Percentiles rank a stretch among this genome's conserved stretches.
phyloP scores from a whole-genome alignment of 345 rosid genomes.

The Trapa incisa region DNA sequence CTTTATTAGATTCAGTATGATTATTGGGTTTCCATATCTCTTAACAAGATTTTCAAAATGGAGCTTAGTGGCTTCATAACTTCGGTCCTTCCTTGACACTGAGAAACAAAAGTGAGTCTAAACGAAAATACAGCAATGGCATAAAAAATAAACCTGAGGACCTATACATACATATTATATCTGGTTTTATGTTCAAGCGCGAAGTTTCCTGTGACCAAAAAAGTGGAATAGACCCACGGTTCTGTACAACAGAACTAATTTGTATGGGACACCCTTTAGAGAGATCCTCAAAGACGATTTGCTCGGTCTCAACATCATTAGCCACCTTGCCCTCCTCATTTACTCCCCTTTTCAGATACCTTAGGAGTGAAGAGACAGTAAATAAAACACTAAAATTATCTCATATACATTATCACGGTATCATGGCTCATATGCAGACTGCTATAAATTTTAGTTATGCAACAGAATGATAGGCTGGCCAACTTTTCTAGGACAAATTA shows the following conservation, averaged over 20 bases:
- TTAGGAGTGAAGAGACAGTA: slow-evolving; percentile 16
- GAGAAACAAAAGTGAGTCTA: slow-evolving; percentile 15
- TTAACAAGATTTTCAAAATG: slow-evolving; percentile 83
- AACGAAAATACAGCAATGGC: slow-evolving; percentile 6
- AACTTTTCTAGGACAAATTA: neutral
- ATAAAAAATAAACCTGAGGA: slow-evolving; percentile 8
- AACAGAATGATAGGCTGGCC: neutral
- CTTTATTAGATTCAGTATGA: slow-evolving; percentile 89
- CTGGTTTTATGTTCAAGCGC: slow-evolving; percentile 87
- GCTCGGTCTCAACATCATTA: slow-evolving; percentile 99
- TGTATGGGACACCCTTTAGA: slow-evolving; percentile 58
- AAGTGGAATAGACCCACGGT: slow-evolving; percentile 96
- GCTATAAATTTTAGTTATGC: neutral
- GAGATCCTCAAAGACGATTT: slow-evolving; percentile 73
- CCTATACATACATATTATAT: slow-evolving; percentile 62
- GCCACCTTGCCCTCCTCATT: slow-evolving; percentile 93
- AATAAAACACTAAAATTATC: neutral
- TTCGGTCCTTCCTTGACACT: slow-evolving; percentile 87
- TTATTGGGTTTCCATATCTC: slow-evolving; percentile 93
- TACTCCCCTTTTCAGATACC: slow-evolving; percentile 96
- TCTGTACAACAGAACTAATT: slow-evolving; percentile 89
- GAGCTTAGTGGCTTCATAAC: slow-evolving; percentile 82
- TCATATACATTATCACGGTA: neutral
- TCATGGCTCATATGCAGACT: neutral
- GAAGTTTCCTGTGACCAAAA: slow-evolving; percentile 99